A percentile compares a stretch with the other conserved stretches of the same genome.
These are phyloP conservation scores for Malus sieversii DNA, from an alignment of 306 rosid genomes.

Conservation along the genomic window DNA sequence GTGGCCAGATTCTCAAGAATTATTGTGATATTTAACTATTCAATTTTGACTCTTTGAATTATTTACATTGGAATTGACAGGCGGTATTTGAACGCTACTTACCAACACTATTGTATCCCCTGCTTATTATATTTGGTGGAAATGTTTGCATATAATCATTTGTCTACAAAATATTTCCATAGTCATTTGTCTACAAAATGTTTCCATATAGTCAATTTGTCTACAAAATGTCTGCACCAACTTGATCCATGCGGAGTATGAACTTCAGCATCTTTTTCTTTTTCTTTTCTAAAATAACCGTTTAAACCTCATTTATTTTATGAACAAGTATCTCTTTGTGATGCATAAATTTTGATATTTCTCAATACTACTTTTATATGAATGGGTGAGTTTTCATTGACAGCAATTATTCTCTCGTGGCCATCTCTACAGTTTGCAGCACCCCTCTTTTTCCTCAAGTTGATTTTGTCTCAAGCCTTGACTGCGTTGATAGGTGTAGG, in stretches of 20 bases:
- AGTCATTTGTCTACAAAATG: no score
- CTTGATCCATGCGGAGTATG: background rate
- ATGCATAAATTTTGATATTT: background rate
- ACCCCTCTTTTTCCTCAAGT: constrained; percentile 50
- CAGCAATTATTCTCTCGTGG: background rate
- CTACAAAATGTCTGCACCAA: background rate
- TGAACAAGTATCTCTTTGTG: background rate
- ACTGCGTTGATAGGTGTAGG: constrained; percentile 49
- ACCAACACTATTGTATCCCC: background rate
- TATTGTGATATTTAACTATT: background rate
- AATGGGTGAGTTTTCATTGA: background rate
- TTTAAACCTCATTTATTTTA: background rate
- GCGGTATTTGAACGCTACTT: background rate
- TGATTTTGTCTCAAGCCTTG: constrained; percentile 31
- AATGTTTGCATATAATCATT: background rate
- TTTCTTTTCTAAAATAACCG: background rate
- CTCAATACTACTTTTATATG: background rate
- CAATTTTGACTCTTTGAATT: background rate
- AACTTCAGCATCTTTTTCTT: background rate
- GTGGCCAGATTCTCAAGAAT: background rate
- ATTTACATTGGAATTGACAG: background rate
- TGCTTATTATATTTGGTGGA: background rate
- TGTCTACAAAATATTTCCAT: no score
- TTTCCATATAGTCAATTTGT: no score
- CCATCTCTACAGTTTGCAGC: constrained; percentile 39